Percentiles rank a stretch among this genome's conserved stretches.
Conservation (phyloP, 208 protist species). For the Leishmania amazonensis region DNA sequence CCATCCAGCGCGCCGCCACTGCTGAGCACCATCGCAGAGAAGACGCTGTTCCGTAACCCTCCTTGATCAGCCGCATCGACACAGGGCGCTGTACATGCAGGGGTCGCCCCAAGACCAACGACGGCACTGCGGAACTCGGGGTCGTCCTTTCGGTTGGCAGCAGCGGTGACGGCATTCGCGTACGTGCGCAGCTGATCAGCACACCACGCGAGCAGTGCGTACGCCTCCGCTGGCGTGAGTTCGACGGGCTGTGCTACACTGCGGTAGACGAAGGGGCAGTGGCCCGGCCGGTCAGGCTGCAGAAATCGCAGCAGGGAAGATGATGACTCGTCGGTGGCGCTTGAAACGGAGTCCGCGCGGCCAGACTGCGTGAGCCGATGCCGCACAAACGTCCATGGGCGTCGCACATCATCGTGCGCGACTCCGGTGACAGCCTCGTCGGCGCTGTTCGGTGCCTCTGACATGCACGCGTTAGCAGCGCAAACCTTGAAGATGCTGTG, state of each 20-base stretch:
- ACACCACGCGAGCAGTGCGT: constrained; percentile 15
- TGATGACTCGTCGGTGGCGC: not conserved
- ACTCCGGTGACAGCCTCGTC: not conserved
- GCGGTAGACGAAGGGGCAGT: constrained; percentile 2
- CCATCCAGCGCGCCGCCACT: not conserved
- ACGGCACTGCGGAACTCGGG: not conserved
- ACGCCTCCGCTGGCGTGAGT: constrained; percentile 7
- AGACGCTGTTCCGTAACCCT: not conserved
- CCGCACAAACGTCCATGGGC: not conserved
- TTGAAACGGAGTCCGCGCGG: not conserved
- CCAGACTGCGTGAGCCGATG: not conserved
- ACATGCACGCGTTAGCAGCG: not conserved
- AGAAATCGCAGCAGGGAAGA: not conserved
- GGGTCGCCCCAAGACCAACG: not conserved
- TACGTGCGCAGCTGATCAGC: constrained; percentile 9
- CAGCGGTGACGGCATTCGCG: constrained; percentile 1
- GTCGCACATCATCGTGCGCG: not conserved
- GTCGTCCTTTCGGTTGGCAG: not conserved
- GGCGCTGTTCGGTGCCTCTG: not conserved
- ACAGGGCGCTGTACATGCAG: not conserved
- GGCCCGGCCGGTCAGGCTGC: not conserved
- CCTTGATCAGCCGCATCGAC: not conserved
- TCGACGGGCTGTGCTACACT: constrained; percentile 15
- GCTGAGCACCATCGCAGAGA: not conserved
- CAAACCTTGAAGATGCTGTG: constrained; percentile 14